phyloP scores from a whole-genome alignment of 345 rosid genomes.

The Brassica cretica region DNA sequence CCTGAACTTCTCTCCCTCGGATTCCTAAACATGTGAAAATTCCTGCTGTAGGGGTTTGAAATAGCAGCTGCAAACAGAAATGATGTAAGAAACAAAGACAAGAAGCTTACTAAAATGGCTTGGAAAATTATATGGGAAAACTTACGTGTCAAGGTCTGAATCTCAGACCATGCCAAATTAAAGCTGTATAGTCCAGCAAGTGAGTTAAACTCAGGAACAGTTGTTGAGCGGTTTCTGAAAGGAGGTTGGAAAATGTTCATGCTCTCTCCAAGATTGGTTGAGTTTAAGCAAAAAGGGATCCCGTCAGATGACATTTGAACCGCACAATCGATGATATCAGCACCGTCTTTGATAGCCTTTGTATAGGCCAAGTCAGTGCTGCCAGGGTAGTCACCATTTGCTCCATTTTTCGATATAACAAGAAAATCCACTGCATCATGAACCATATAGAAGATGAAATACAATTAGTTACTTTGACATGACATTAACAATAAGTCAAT shows the following conservation, averaged over 20 bases:
- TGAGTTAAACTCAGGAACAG: constrained; percentile 46
- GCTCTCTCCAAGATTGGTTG: constrained; percentile 58
- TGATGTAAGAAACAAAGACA: constrained; percentile 1
- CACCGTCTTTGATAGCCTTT: constrained; percentile 69
- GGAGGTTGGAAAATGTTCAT: constrained; percentile 45
- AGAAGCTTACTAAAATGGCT: neutral
- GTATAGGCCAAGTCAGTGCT: constrained; percentile 76
- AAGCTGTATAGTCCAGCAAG: constrained; percentile 59
- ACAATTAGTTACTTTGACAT: neutral
- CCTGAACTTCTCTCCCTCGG: constrained; percentile 56
- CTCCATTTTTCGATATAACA: constrained; percentile 77
- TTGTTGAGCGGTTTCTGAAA: constrained; percentile 41
- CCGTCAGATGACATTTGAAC: constrained; percentile 83
- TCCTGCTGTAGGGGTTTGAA: constrained; percentile 45
- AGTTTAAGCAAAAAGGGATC: constrained; percentile 61
- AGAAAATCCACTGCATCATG: constrained; percentile 41
- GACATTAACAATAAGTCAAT: neutral
- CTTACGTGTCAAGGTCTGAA: constrained; percentile 68
- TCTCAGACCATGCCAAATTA: constrained; percentile 64
- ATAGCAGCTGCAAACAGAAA: constrained; percentile 55
- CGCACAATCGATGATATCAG: constrained; percentile 76
- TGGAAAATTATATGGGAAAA: neutral
- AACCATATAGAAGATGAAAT: constrained; percentile 16
- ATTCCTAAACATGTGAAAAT: constrained; percentile 52
- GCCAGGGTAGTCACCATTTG: constrained; percentile 90